Percentiles rank a stretch among this genome's conserved stretches.
These are phyloP conservation scores for Cicer chorassanicum DNA, from an alignment of 306 rosid genomes.

Conservation along the genomic window DNA sequence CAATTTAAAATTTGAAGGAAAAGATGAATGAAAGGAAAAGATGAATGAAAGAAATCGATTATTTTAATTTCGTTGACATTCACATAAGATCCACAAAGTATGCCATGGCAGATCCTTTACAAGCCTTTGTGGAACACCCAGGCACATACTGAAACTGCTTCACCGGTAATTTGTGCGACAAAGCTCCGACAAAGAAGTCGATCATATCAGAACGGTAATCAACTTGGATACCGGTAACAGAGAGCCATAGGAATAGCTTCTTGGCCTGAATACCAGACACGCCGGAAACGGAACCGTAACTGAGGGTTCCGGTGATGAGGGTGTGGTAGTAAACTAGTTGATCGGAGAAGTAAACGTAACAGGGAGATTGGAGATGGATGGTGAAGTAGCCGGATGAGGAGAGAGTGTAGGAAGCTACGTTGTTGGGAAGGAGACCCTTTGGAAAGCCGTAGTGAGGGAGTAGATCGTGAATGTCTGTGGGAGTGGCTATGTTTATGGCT, in stretches of 20 bases:
- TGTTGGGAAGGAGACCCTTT: slow-evolving; percentile 73
- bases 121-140: slow-evolving; percentile 46
- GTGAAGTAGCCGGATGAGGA: slow-evolving; percentile 58
- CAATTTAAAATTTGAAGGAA: background rate
- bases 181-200: slow-evolving; percentile 62
- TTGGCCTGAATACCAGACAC: slow-evolving; percentile 78
- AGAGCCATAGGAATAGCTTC: slow-evolving; percentile 64
- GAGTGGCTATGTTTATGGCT: background rate
- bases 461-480: slow-evolving; percentile 64
- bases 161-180: slow-evolving; percentile 64
- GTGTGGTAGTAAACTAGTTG: slow-evolving; percentile 60
- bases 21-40: background rate
- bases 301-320: slow-evolving; percentile 58
- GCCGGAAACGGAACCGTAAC: slow-evolving; percentile 54
- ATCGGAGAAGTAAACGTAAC: slow-evolving; percentile 61
- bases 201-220: slow-evolving; percentile 48
- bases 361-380: slow-evolving; percentile 54
- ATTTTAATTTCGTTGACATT: background rate
- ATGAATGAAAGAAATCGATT: background rate
- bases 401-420: slow-evolving; percentile 65
- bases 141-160: slow-evolving; percentile 58
- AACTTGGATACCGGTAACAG: slow-evolving; percentile 63
- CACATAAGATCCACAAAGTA: slow-evolving; percentile 36
- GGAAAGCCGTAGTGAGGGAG: slow-evolving; percentile 74
- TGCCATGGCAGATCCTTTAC: background rate